Percentiles rank a stretch among this genome's conserved stretches.
Conservation (phyloP, 2,329 filamentous ascomycete genomes). For the Allantophomopsis cytisporea region DNA sequence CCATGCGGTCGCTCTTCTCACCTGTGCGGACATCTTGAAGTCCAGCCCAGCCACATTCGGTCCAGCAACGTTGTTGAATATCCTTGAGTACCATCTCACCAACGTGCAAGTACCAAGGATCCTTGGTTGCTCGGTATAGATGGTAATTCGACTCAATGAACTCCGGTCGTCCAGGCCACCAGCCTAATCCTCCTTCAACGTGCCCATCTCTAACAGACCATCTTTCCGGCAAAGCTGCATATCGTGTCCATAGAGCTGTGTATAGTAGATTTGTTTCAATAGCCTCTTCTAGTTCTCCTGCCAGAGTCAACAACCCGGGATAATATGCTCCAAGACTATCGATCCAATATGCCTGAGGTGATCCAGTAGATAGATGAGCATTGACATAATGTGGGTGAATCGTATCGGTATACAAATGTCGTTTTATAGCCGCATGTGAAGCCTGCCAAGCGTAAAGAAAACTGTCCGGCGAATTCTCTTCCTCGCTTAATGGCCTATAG, state of each 20-base stretch:
- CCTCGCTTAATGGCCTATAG: conserved; percentile 42
- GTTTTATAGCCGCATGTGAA: conserved; percentile 75
- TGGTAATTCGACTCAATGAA: conserved; percentile 97
- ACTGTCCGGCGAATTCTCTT: conserved; percentile 58
- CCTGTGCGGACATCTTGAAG: conserved; percentile 71
- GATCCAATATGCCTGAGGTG: conserved; percentile 83
- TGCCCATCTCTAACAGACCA: conserved; percentile 80
- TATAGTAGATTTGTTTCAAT: conserved; percentile 82
- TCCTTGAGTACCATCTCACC: conserved; percentile 92
- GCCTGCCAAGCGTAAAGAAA: conserved; percentile 78
- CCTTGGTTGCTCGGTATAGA: conserved; percentile 82
- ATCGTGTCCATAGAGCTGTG: conserved; percentile 87
- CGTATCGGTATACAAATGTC: conserved; percentile 74
- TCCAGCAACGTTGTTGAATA: conserved; percentile 79
- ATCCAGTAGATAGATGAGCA: conserved; percentile 77
- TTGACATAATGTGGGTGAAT: conserved; percentile 91
- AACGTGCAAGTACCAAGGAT: conserved; percentile 92
- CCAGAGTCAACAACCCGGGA: conserved; percentile 72
- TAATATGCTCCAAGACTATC: conserved; percentile 95
- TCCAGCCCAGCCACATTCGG: conserved; percentile 85
- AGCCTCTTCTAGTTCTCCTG: conserved; percentile 83
- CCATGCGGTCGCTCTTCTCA: conserved; percentile 88
- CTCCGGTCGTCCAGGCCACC: conserved; percentile 93
- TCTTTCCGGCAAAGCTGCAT: conserved; percentile 83
- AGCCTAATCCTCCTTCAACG: conserved; percentile 75